A percentile compares a stretch with the other conserved stretches of the same genome.
Conservation (phyloP, 2,329 filamentous ascomycete genomes). For the Cryphonectria carpinicola region DNA sequence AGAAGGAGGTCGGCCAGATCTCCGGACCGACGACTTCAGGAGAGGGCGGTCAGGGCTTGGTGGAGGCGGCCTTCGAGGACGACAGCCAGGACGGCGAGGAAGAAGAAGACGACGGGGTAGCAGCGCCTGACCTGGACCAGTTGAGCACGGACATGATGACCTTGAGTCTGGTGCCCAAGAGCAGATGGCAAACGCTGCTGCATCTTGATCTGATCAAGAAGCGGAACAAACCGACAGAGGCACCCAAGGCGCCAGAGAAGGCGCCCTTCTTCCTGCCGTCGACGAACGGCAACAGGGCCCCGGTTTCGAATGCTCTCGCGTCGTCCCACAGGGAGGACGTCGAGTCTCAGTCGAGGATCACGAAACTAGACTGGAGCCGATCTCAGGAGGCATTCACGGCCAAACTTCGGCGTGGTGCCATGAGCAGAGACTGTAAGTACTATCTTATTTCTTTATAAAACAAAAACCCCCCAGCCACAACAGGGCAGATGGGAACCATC, state of each 20-base stretch:
- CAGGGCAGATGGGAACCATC: neutral
- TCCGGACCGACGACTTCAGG: conserved; percentile 77
- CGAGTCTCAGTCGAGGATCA: conserved; percentile 63
- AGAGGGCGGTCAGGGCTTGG: conserved; percentile 74
- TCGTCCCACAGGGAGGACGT: conserved; percentile 44
- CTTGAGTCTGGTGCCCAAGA: conserved; percentile 85
- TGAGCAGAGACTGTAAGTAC: conserved; percentile 63
- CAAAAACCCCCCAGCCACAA: neutral
- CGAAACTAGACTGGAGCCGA: conserved; percentile 64
- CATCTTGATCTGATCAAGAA: conserved; percentile 91
- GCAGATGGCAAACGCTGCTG: conserved; percentile 90
- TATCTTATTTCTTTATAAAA: too few relatives aligned
- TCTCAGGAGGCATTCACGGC: conserved; percentile 63
- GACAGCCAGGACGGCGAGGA: conserved; percentile 51
- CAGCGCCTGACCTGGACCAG: conserved; percentile 70
- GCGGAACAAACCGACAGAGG: conserved; percentile 91
- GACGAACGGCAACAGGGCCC: conserved; percentile 43
- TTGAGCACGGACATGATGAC: conserved; percentile 83
- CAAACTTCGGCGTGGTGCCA: conserved; percentile 57
- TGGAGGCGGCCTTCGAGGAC: conserved; percentile 76
- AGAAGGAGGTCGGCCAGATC: conserved; percentile 70
- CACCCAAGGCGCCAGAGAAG: conserved; percentile 89
- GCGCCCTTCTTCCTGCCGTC: conserved; percentile 94
- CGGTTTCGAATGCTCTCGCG: conserved; percentile 37
- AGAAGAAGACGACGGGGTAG: conserved; percentile 56